Base-by-base conservation (phyloP, 73 alveolate species). In the Paraurostyla sp. region DNA sequence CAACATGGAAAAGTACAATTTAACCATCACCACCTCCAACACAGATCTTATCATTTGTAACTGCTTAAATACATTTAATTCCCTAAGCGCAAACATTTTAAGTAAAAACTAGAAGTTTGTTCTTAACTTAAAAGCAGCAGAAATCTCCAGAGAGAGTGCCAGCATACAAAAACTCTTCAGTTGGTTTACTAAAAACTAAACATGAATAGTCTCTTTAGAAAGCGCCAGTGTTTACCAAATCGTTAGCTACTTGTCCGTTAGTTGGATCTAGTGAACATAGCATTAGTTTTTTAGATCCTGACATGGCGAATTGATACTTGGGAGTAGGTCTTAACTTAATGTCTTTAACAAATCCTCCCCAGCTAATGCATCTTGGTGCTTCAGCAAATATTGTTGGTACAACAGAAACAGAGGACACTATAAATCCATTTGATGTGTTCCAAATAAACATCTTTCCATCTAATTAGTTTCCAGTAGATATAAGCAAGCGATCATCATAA, bases 91-190 rank as follows among this genome's bases (percentile, higher is more conserved):
- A 97, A 0, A 95, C 98, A 51, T 92, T 87, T 76, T 96, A 97
- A 32, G 95, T 94, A 83, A 97, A 95, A 59, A 97, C 93, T 9
- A 93, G 91, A 13, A 84, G 84, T 69, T 92, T 87, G 78, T 93
- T 95, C 81, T 96, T 96, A 76, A 97, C 97, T 33, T 92, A 83
- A 90, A 95, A 95, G 58, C 96, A 93, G 45, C 94, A 92, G 59
- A 97, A 96, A 73, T 97, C 99, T 32, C 99, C 99, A 62, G 98
- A 91, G 16, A 98, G 59, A 18, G 99, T 94, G 27, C 99, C 99
- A 29, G 99, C 98, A 68, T 87, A 96, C 59, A 97, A 87, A 88
- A 91, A 97, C 71, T 96, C 97, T 80, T 97, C 98, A 58, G 94
- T 91, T 43, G 95, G 96, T 76, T 92, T 91, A 7, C 99, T 91